A percentile compares a stretch with the other conserved stretches of the same genome.
Conservation (phyloP, 306 rosid species). For the Coriaria nepalensis region DNA sequence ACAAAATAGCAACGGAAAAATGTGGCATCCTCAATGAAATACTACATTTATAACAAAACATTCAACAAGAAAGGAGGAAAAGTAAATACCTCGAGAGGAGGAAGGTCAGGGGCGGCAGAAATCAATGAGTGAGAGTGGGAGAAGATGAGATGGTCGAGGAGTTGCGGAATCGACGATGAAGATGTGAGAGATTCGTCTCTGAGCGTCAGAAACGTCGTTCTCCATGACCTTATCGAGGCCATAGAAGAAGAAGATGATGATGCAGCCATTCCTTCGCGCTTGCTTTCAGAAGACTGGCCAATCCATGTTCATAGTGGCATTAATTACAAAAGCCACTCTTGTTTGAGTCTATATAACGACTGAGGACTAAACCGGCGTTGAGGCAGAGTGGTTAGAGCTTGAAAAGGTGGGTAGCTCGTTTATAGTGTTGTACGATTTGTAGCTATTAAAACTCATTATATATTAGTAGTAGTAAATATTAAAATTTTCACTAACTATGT, state of each 20-base stretch:
- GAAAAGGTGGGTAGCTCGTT: no score
- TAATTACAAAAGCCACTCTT: no score
- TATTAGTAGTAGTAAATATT: no score
- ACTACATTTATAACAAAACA: neutral
- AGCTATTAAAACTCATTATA: no score
- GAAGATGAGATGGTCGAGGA: slow-evolving; percentile 50
- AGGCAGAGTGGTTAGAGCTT: no score
- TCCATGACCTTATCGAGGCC: slow-evolving; percentile 41
- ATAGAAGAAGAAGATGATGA: slow-evolving; percentile 22
- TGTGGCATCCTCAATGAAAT: neutral
- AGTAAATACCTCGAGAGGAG: slow-evolving; percentile 52
- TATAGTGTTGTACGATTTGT: no score
- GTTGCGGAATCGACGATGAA: slow-evolving; percentile 30
- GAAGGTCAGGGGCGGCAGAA: slow-evolving; percentile 53
- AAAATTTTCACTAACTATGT: no score
- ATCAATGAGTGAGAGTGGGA: slow-evolving; percentile 39
- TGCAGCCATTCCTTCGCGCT: slow-evolving; percentile 15
- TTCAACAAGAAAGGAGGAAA: neutral
- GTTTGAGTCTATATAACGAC: no score
- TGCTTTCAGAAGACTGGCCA: no score
- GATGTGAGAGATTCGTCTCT: slow-evolving; percentile 68
- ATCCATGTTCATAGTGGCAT: no score
- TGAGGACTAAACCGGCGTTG: no score
- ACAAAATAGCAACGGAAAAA: neutral
- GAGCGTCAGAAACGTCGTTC: slow-evolving; percentile 62